Conservation (phyloP, 2,329 filamentous ascomycete genomes). For the Pseudogymnoascus sp. region DNA sequence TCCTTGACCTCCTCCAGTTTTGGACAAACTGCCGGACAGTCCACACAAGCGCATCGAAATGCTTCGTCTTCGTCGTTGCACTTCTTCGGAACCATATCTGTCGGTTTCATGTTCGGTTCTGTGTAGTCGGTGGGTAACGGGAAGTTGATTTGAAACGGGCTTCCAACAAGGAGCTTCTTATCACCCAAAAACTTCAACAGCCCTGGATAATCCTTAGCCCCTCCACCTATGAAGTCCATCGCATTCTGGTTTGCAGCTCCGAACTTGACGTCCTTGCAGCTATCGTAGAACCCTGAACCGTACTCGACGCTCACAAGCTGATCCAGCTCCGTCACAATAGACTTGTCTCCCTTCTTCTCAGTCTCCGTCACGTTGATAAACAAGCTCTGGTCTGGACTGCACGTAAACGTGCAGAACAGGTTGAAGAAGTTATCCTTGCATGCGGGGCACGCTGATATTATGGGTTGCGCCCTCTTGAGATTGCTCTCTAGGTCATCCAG, state of each 20-base stretch:
- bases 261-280: constrained; percentile 98
- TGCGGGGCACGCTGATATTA: constrained; percentile 89
- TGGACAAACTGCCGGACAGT: constrained; percentile 81
- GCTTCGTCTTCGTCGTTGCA: constrained; percentile 84
- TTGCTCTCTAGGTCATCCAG: constrained; percentile 74
- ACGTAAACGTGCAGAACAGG: constrained; percentile 95
- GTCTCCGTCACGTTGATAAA: constrained; percentile 88
- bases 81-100: constrained; percentile 65
- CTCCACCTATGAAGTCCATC: constrained; percentile 92
- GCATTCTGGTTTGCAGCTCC: constrained; percentile 87
- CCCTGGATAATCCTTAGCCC: constrained; percentile 78
- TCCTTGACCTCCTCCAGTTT: constrained; percentile 68
- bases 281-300: constrained; percentile 83
- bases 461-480: constrained; percentile 74
- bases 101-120: constrained; percentile 61
- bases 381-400: constrained; percentile 89
- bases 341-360: constrained; percentile 44
- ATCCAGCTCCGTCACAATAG: constrained; percentile 78
- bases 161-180: constrained; percentile 76
- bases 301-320: constrained; percentile 80
- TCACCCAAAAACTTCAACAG: constrained; percentile 89
- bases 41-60: constrained; percentile 87
- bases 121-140: constrained; percentile 48
- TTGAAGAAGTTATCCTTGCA: constrained; percentile 99
- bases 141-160: constrained; percentile 98